Evolutionary conservation across 495 filamentous ascomycete species (phyloP).

Genomic region (Tuber magnatum): DNA sequence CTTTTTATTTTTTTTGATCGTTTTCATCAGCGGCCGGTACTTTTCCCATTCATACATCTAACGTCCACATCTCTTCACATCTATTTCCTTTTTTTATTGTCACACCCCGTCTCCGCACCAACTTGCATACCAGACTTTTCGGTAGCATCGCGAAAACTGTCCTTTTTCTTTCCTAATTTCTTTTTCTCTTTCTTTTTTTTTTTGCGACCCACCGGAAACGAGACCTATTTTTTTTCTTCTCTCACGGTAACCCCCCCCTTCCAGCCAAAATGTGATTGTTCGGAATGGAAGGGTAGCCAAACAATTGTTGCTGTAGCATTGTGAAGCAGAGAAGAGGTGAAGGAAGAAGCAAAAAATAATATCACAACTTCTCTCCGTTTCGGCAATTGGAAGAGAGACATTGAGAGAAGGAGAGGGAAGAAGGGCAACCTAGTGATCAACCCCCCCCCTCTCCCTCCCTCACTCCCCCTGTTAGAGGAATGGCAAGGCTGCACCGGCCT

Average conservation of each 20-base stretch:
- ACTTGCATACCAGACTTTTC: constrained; percentile 5
- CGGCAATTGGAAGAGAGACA: background rate
- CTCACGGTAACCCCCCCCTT: background rate
- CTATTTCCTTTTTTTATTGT: constrained; percentile 5
- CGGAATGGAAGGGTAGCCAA: background rate
- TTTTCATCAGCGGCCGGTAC: background rate
- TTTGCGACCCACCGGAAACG: background rate
- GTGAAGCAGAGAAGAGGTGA: background rate
- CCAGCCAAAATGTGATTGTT: background rate
- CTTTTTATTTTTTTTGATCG: background rate
- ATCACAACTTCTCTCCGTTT: background rate
- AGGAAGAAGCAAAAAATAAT: constrained; percentile 6
- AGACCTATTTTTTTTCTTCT: background rate
- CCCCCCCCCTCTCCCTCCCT: background rate
- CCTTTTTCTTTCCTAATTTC: too few species aligned
- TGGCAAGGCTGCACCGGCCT: background rate
- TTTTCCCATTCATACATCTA: background rate
- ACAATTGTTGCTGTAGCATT: background rate
- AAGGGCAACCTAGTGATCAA: background rate
- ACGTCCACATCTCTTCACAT: background rate
- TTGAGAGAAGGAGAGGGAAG: background rate
- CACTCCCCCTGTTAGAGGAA: background rate
- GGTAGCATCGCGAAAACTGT: background rate
- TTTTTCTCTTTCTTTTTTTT: background rate
- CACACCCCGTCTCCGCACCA: background rate